phyloP scores from a whole-genome alignment of 768 basidiomycete genomes.

The Suillus decipiens region DNA sequence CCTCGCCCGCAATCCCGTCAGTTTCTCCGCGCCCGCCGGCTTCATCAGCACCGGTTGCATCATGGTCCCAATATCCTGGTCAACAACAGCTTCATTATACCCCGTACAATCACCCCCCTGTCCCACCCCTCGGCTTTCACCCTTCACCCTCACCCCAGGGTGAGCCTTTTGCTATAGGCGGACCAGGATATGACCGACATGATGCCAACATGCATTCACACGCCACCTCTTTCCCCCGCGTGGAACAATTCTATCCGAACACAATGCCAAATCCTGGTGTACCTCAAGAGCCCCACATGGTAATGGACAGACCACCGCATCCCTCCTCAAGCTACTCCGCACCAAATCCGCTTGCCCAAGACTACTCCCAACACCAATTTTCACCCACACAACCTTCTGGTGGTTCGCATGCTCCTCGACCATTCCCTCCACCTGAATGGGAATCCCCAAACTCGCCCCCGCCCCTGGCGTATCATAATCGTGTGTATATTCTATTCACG shows the following conservation, averaged over 20 bases:
- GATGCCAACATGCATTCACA: constrained; percentile 4
- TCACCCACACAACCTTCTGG: constrained; percentile 2
- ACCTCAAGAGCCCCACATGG: neutral
- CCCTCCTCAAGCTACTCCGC: neutral
- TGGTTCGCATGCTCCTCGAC: constrained; percentile 3
- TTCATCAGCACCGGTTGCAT: constrained; percentile 10
- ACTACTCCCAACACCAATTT: neutral
- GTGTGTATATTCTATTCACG: constrained; percentile 33
- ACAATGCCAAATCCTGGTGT: neutral
- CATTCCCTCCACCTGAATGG: constrained; percentile 11
- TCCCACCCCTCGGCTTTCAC: neutral
- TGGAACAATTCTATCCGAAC: constrained; percentile 8
- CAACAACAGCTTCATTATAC: constrained; percentile 8
- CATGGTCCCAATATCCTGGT: neutral
- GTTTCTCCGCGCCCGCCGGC: constrained; percentile 23
- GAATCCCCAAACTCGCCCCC: constrained; percentile 27
- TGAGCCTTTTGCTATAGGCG: constrained; percentile 3
- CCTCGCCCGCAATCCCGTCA: constrained; percentile 14
- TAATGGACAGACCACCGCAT: neutral
- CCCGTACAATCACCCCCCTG: constrained; percentile 1
- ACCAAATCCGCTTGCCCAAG: constrained; percentile 4
- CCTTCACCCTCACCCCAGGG: neutral
- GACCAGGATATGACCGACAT: neutral
- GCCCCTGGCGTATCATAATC: constrained; percentile 31
- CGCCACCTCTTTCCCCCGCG: neutral